Conservation (phyloP, 495 filamentous ascomycete genomes). For the Pyronema omphalodes region DNA sequence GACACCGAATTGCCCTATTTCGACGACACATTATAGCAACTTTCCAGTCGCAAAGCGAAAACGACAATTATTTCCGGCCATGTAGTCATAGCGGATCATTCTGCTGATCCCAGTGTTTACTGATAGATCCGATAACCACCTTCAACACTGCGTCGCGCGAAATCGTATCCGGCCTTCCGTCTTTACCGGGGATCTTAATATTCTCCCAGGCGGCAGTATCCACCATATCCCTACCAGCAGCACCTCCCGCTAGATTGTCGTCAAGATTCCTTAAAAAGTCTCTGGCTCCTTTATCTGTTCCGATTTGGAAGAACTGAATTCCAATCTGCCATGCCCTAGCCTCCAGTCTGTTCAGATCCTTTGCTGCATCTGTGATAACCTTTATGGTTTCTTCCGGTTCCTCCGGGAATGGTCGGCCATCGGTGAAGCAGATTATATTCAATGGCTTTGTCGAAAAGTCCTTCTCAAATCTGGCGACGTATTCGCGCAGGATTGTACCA, state of each 20-base stretch:
- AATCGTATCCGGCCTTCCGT: slow-evolving; percentile 28
- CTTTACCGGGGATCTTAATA: slow-evolving; percentile 17
- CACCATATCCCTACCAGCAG: slow-evolving; percentile 67
- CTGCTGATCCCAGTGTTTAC: slow-evolving; percentile 39
- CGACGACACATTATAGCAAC: no score
- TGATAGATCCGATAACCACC: slow-evolving; percentile 58
- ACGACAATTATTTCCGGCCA: no score
- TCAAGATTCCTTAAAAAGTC: slow-evolving; percentile 55
- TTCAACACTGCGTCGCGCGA: slow-evolving; percentile 63
- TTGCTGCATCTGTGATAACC: slow-evolving; percentile 47
- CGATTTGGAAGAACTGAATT: slow-evolving; percentile 95
- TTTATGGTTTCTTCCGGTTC: slow-evolving; percentile 39
- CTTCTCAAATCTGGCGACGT: slow-evolving; percentile 7
- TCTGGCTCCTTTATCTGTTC: slow-evolving; percentile 46
- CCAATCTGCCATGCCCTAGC: slow-evolving; percentile 76
- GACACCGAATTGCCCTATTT: no score
- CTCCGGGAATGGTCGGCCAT: slow-evolving; percentile 43
- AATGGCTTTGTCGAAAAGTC: slow-evolving; percentile 44
- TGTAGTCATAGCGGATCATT: neutral
- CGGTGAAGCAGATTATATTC: slow-evolving; percentile 89
- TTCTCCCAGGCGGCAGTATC: slow-evolving; percentile 69
- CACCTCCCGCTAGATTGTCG: slow-evolving; percentile 44
- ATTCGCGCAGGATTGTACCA: slow-evolving; percentile 9
- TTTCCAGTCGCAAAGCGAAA: no score
- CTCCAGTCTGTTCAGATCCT: slow-evolving; percentile 47